Evolutionary conservation across 768 basidiomycete species (phyloP), one percentile per base, ranked within the genome.

Genomic region (Tulasnella sp.): DNA sequence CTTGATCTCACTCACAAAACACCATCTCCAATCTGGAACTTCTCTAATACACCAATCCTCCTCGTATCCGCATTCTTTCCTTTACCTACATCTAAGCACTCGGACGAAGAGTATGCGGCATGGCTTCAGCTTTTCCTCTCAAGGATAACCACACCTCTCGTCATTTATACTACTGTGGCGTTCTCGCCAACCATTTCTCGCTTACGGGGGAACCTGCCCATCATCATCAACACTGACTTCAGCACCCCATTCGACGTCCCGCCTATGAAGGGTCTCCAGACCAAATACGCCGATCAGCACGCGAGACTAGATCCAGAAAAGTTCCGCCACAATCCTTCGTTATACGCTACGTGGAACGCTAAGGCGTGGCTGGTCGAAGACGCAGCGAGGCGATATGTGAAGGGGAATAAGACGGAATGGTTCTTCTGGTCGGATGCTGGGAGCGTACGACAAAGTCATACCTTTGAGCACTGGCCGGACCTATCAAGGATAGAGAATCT

Each of bases 351-450:
- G 0, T 80, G 79, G 79, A 78, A 78, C 58, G 74, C 73, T 0
- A 81, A 81, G 64, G 73, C 79, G 8, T 80, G 73, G 66, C 72
- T 78, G 49, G 69, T 81, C 41, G 68, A 73, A 29, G 69, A 75
- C 42, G 79, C 74, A n/a, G 51, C 49, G 3, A 15, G 69, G 59
- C 68, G 44, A 60, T 50, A 24, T 15, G 17, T 38, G 15, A 29
- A 60, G n/a, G 69, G 69, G 3, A 64, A 69, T 60, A 55, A 65
- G 9, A 80, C 78, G 60, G 74, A 78, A 22, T 82, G 78, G 66
- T 77, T 73, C 1, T 81, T 82, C 62, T 82, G 80, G 80, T 73
- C 69, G 34, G 80, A 82, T 62, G 78, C 80, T 1, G 79, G 77
- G 5, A 76, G 77, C 60, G 79, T 82, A 63, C 66, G 79, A 12